phyloP scores from a whole-genome alignment of 2,329 filamentous ascomycete species.

The Aspergillus puulaauensis region DNA sequence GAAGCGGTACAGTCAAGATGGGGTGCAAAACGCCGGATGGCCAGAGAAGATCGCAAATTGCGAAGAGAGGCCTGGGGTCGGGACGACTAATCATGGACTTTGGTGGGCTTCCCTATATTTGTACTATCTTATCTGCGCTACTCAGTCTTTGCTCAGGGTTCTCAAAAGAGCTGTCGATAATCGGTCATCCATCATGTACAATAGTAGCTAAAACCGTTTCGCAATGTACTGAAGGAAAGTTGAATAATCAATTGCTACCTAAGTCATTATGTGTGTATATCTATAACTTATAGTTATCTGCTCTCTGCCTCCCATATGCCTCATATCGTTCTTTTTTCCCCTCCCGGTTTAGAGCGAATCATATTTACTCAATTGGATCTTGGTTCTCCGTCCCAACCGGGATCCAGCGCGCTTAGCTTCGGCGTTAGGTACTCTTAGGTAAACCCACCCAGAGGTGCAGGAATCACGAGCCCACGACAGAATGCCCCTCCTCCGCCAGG shows the following conservation, averaged over 20 bases:
- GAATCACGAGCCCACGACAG: conserved; percentile 5
- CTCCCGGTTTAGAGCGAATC: neutral
- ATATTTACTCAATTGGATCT: neutral
- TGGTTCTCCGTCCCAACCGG: neutral
- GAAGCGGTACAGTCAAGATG: conserved; percentile 59
- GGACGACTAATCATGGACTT: conserved; percentile 49
- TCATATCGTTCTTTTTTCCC: neutral
- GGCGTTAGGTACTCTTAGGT: conserved; percentile 16
- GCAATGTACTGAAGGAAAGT: conserved; percentile 5
- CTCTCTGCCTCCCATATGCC: no score
- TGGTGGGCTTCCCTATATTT: neutral
- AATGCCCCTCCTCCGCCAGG: conserved; percentile 38
- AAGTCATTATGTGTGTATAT: no score
- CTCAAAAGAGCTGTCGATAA: neutral
- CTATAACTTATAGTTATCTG: no score
- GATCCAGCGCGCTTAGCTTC: conserved; percentile 12
- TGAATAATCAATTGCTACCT: no score
- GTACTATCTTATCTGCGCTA: neutral
- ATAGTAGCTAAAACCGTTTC: conserved; percentile 2
- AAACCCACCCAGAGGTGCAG: conserved; percentile 8
- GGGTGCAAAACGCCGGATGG: conserved; percentile 59
- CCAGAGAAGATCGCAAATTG: conserved; percentile 60
- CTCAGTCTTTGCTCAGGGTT: neutral
- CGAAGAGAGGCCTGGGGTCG: conserved; percentile 62
- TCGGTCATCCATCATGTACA: conserved; percentile 3